Base-by-base conservation (phyloP, 306 rosid species). In the Lathyrus tuberosus region DNA sequence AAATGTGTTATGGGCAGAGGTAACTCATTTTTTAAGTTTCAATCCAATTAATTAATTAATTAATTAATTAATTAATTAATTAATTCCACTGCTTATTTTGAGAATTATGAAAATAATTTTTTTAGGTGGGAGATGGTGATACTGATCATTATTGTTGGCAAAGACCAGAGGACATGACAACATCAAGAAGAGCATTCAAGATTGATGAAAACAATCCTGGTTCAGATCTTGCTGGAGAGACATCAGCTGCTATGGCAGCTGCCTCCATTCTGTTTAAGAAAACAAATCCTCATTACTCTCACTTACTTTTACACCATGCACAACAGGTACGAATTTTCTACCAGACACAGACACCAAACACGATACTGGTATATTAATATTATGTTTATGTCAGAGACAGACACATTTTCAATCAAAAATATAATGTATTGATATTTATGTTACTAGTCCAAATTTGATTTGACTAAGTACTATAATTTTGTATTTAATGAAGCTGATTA, bases 61-160 rank as follows among this genome's bases (percentile, higher is more conserved):
- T n/a, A n/a, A n/a, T n/a, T n/a, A n/a, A n/a, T n/a, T n/a, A 22
- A 51, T 47, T 47, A 24, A 24, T 24, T 24, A 2, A 24, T 24
- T 2, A 38, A 9, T 38, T 38, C 12, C 43, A 40, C 13, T 33
- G 8, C 8, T 6, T 5, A 33, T 33, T 33, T 5, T 33, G 54
- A 48, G 54, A 16, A 10, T 22, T 10, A 12, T 56, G 18, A 56
- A 56, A 6, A 26, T 24, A 3, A 28, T 57, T 71, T 33, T 69
- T 24, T 70, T 17, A 94, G 99, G 99, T 94, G 67, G 99, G 99
- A 4, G 97, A 94, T 78, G 99, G 99, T 26, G 96, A 91, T 85
- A 94, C 97, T 10, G 99, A 94, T 40, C 99, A 94, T 44, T 94
- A 94, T 65, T 94, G 99, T 56, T 94, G 99, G 99, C 99, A 94